These are phyloP conservation scores for Microglena sp. DNA, from an alignment of 139 green algal species.

Conservation along the genomic window DNA sequence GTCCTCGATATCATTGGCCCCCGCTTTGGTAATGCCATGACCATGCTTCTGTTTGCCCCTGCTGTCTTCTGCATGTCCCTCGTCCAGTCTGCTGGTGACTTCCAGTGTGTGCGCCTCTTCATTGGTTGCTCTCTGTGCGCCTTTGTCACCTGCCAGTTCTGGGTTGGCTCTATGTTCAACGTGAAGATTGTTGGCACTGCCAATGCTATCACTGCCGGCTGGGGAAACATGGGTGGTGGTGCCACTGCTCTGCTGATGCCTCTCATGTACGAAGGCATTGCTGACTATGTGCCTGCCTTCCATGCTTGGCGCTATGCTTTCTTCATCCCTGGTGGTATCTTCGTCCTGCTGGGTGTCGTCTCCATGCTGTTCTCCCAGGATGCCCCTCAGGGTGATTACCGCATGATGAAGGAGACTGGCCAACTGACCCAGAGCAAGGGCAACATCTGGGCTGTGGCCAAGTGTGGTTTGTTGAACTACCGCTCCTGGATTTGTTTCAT, in stretches of 20 bases:
- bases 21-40: slow-evolving; percentile 32
- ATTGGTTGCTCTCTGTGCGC: slow-evolving; percentile 60
- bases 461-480: slow-evolving; percentile 36
- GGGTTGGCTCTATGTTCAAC: slow-evolving; percentile 70
- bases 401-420: slow-evolving; percentile 54
- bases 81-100: slow-evolving; percentile 35
- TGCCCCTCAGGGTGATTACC: slow-evolving; percentile 81
- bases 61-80: slow-evolving; percentile 64
- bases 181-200: slow-evolving; percentile 77
- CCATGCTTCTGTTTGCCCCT: slow-evolving; percentile 47
- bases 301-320: slow-evolving; percentile 55
- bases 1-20: slow-evolving; percentile 72
- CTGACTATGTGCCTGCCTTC: not conserved
- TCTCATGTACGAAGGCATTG: slow-evolving; percentile 69
- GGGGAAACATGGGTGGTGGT: slow-evolving; percentile 84
- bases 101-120: slow-evolving; percentile 41
- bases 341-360: slow-evolving; percentile 47
- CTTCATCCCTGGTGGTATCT: slow-evolving; percentile 49
- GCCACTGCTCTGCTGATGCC: slow-evolving; percentile 91
- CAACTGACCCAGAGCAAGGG: slow-evolving; percentile 52
- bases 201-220: slow-evolving; percentile 73
- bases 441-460: slow-evolving; percentile 47
- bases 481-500: slow-evolving; percentile 45
- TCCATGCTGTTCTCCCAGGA: slow-evolving; percentile 61
- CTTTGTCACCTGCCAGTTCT: slow-evolving; percentile 50